Evolutionary conservation across 208 protist species (phyloP), one percentile per base, ranked within the genome.

Genomic region (Leishmania martiniquensis): DNA sequence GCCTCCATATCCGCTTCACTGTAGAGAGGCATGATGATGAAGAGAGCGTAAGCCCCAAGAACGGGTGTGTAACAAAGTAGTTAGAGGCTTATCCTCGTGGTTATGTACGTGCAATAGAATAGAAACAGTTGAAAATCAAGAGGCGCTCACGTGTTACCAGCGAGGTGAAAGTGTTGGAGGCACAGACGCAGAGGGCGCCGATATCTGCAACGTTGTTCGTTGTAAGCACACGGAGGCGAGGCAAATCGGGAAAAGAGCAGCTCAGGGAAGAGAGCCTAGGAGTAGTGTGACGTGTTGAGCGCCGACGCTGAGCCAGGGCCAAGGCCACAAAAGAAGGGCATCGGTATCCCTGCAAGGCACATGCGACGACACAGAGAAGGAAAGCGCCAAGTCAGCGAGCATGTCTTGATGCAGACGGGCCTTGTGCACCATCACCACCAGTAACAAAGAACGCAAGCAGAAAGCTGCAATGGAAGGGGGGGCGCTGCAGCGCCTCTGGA

Each of bases 1-100:
- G 77, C 88, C 65, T 76, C 67, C 22, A 78, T 72, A 22, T 86
- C 67, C 51, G 91, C 91, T 9, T 78, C 81, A 42, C 55, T 78
- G 76, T 60, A 62, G 5, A 70, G 25, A 39, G 85, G 83, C 57
- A 95, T 60, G 22, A 72, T n/a, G 4, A 34, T 20, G 37, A 44
- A 45, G 42, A 81, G 42, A 71, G 71, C 44, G 57, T 51, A 37
- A 13, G 7, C 37, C 32, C 39, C 49, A 39, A 62, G 71, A 73
- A 20, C 49, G n/a, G 12, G 15, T 44, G 29, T 32, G 29, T 63
- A n/a, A n/a, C n/a, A n/a, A n/a, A n/a, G n/a, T n/a, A n/a, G n/a
- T n/a, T n/a, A n/a, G 29, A 37, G 5, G 57, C 29, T 25, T 37
- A 13, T 63, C 29, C 12, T 10, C 17, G 47, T 17, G n/a, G n/a